Percentiles rank a stretch among this genome's conserved stretches.
phyloP scores from a whole-genome alignment of 1,284 basidiomycete genomes.

The Papiliotrema nemorosa region DNA sequence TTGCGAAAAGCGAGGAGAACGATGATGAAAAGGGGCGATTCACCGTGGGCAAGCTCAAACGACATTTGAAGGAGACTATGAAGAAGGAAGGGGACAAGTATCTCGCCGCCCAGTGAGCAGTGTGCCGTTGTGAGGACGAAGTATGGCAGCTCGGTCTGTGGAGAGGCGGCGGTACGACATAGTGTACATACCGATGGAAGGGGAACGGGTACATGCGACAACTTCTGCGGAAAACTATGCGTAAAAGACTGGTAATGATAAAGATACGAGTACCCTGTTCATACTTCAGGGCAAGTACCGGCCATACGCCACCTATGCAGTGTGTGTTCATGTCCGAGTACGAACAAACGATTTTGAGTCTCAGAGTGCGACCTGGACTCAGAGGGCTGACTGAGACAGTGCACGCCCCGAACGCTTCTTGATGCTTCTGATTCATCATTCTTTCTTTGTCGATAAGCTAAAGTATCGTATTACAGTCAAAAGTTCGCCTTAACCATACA shows the following conservation, averaged over 20 bases:
- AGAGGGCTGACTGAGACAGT: too few species aligned
- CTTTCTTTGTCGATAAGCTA: background rate
- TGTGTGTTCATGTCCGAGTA: too few species aligned
- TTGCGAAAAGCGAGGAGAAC: conserved; percentile 12
- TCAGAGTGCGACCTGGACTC: too few species aligned
- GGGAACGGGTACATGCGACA: too few species aligned
- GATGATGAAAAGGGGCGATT: conserved; percentile 20
- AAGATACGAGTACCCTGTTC: too few species aligned
- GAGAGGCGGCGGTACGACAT: background rate
- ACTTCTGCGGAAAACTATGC: too few species aligned
- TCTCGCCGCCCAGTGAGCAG: conserved; percentile 12
- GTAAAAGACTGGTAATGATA: too few species aligned
- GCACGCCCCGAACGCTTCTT: too few species aligned
- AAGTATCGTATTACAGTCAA: conserved; percentile 1
- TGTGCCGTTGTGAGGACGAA: background rate
- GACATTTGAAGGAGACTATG: conserved; percentile 33
- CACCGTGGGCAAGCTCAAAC: conserved; percentile 25
- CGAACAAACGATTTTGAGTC: too few species aligned
- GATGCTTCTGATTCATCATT: background rate
- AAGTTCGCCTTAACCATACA: background rate
- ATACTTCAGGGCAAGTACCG: too few species aligned
- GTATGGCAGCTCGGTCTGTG: background rate
- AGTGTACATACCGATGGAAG: background rate
- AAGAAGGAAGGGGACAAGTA: conserved; percentile 28
- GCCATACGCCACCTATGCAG: too few species aligned